Percentiles rank a stretch among this genome's conserved stretches.
Evolutionary conservation across 306 rosid species (phyloP).

Genomic region (Rubus parviflorus): DNA sequence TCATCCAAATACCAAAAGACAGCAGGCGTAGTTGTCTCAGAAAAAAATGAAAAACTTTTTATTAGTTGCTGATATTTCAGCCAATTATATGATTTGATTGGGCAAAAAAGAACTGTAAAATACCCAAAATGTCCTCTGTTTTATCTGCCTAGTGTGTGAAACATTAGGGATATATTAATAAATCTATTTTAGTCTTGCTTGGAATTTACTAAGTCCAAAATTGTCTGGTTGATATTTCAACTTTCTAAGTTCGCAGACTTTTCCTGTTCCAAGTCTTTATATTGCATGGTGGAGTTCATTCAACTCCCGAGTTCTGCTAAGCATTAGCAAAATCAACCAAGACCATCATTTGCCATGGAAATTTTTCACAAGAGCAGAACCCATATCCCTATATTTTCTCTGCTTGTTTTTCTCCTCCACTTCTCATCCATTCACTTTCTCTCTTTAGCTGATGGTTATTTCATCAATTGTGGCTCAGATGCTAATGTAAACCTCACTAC

Average conservation of each 20-base stretch:
- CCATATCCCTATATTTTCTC: background rate
- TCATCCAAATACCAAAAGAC: conserved; percentile 10
- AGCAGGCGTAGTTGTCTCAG: background rate
- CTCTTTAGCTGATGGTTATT: conserved; percentile 30
- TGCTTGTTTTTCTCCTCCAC: conserved; percentile 11
- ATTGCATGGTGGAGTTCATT: background rate
- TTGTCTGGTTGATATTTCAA: background rate
- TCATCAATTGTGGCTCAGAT: conserved; percentile 48
- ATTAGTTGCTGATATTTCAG: background rate
- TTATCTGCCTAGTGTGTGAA: background rate
- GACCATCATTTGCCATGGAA: conserved; percentile 18
- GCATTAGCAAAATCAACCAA: background rate
- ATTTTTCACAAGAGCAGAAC: background rate
- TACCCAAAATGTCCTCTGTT: conserved; percentile 2
- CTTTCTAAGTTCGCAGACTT: background rate
- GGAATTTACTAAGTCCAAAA: too few relatives aligned
- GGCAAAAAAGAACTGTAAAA: background rate
- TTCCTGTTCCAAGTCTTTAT: background rate
- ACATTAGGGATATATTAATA: background rate
- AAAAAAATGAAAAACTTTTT: background rate
- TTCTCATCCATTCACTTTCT: conserved; percentile 29
- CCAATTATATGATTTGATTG: background rate
- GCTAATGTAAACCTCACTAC: background rate
- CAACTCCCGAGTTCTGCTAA: background rate
- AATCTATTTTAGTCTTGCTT: background rate